phyloP scores from a whole-genome alignment of 495 filamentous ascomycete genomes.

The Podospora didyma region DNA sequence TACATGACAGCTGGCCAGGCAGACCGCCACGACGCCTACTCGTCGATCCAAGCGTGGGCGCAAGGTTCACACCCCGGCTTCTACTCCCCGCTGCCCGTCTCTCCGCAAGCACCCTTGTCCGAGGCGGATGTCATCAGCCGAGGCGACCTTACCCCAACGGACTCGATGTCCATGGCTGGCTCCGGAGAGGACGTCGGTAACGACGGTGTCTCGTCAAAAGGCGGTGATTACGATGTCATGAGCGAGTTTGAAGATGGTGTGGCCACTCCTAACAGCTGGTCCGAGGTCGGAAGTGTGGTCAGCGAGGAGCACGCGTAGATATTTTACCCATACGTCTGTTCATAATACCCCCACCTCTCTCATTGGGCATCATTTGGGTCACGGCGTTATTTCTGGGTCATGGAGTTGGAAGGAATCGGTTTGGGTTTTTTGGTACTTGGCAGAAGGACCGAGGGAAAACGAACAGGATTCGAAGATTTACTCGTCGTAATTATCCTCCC shows the following conservation, averaged over 20 bases:
- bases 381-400: not conserved
- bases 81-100: conserved; percentile 49
- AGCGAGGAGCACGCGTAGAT: conserved; percentile 41
- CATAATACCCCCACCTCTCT: not conserved
- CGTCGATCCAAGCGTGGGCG: conserved; percentile 56
- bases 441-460: too few species aligned
- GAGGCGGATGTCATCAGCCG: conserved; percentile 43
- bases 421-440: too few species aligned
- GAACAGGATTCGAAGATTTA: too few species aligned
- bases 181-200: conserved; percentile 37
- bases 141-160: conserved; percentile 48
- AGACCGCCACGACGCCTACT: conserved; percentile 36
- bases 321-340: conserved; percentile 2
- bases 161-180: conserved; percentile 44
- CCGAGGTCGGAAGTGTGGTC: conserved; percentile 70
- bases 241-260: conserved; percentile 62
- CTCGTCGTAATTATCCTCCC: too few species aligned
- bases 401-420: not conserved
- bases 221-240: conserved; percentile 51
- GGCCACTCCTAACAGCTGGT: conserved; percentile 69
- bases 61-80: conserved; percentile 41
- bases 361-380: not conserved
- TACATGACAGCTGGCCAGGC: conserved; percentile 45
- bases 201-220: conserved; percentile 30
- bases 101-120: conserved; percentile 32